A percentile compares a stretch with the other conserved stretches of the same genome.
Conservation (phyloP, 208 protist genomes). For the Acanthamoeba triangularis region DNA sequence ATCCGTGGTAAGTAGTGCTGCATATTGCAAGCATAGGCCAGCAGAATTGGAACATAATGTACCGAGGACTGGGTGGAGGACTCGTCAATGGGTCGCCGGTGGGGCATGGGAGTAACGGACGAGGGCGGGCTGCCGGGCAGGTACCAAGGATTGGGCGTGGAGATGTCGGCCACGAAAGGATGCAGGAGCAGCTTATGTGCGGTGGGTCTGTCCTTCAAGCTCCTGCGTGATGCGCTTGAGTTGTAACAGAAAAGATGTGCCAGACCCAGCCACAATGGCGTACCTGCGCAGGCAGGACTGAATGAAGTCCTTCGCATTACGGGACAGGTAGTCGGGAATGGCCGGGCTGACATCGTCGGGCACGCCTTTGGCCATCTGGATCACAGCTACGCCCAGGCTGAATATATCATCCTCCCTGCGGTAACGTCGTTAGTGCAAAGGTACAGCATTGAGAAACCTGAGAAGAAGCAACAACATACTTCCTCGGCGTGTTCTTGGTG, state of each 20-base stretch:
- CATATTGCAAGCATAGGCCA: not conserved
- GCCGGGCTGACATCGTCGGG: not conserved
- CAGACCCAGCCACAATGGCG: not conserved
- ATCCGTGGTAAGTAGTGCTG: not conserved
- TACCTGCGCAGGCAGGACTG: constrained; percentile 1
- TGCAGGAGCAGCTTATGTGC: constrained; percentile 60
- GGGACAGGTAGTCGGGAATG: constrained; percentile 2
- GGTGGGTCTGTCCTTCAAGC: constrained; percentile 6
- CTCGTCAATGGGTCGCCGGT: not conserved
- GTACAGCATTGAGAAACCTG: too few relatives aligned
- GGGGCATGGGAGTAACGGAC: not conserved
- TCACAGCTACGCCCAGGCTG: constrained; percentile 22
- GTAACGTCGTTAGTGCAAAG: not conserved
- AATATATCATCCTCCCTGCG: constrained; percentile 63
- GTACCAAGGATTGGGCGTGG: constrained; percentile 67
- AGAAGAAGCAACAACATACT: not conserved
- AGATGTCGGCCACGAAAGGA: constrained; percentile 60
- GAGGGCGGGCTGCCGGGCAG: constrained; percentile 68
- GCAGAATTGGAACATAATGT: not conserved
- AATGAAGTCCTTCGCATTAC: constrained; percentile 58
- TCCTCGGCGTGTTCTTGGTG: not conserved
- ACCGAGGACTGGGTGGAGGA: constrained; percentile 44
- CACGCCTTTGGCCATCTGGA: constrained; percentile 69
- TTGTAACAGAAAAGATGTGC: not conserved
- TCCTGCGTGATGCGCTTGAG: not conserved